Base-by-base conservation (phyloP, 2,329 filamentous ascomycete species). In the Botrytis porri region DNA sequence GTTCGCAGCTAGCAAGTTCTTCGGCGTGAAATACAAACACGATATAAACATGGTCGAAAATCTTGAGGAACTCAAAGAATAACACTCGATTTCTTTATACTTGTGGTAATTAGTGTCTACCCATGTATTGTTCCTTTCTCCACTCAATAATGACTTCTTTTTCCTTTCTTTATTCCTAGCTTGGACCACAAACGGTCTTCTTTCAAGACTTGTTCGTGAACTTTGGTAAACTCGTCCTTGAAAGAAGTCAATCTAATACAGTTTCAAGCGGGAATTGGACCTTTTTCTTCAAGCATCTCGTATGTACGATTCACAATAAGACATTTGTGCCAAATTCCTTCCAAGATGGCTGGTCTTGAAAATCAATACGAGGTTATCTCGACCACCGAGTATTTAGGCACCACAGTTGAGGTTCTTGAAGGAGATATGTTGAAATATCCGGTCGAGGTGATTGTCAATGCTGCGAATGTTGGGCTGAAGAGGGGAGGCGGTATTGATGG, bases 401-500 rank as follows among this genome's bases (percentile, higher is more conserved):
- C 65, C n/a, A 57, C n/a, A 25, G 35, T 67, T 41, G 65, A 67
- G 48, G n/a, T 57, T 5, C 25, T 67, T 18, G 6, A 25, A 4
- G 67, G 67, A 22, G 20, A 70, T 35, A 4, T 61, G 12, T 45
- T 70, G 16, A 35, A 16, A 20, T 59, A 59, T 43, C 67, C 67
- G 12, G 51, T 70, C 12, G 67, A 70, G 35, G 67, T 70, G 29
- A 70, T 70, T 45, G 51, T 70, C 10, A 70, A 70, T 70, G 37
- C 54, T 18, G 29, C 51, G 32, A 61, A 61, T 70, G 25, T n/a
- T 22, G 22, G 7, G 0, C 45, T 70, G 9, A 14, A 25, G 22
- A 39, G 4, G 16, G 67, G 54, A n/a, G 20, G 25, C 12, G 51
- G 22, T 35, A 9, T 69, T 8, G 25, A 59, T 69, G 48, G 66